Percentiles rank a stretch among this genome's conserved stretches.
phyloP scores from a whole-genome alignment of 75 land plant genomes.

The Chamaecyparis obtusa region DNA sequence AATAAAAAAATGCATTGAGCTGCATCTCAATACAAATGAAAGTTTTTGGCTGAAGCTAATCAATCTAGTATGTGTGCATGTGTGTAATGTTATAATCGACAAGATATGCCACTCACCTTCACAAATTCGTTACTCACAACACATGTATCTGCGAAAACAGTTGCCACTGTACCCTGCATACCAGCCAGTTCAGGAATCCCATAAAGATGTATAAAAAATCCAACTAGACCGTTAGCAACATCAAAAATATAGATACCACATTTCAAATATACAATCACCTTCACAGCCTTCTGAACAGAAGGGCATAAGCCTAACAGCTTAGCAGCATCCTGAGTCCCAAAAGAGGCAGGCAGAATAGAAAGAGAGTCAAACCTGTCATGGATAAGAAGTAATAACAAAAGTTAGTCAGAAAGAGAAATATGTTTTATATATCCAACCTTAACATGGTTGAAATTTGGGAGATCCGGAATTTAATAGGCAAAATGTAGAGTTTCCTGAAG shows the following conservation, averaged over 20 bases:
- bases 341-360: conserved; percentile 70
- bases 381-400: not conserved
- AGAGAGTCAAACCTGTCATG: conserved; percentile 82
- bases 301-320: conserved; percentile 80
- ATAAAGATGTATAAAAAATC: not conserved
- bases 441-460: not conserved
- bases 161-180: conserved; percentile 23
- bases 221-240: not conserved
- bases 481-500: not conserved
- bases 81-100: not conserved
- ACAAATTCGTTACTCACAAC: conserved; percentile 69
- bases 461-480: not conserved
- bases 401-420: conserved; percentile 9
- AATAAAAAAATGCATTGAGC: not conserved
- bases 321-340: conserved; percentile 63
- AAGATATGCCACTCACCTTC: conserved; percentile 49
- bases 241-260: not conserved
- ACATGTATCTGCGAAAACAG: conserved; percentile 70
- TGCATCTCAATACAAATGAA: not conserved
- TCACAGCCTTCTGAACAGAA: conserved; percentile 67
- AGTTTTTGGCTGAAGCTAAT: not conserved
- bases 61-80: not conserved
- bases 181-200: not conserved
- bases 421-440: not conserved
- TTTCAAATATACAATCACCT: conserved; percentile 42